These are phyloP conservation scores for Endothia cerciana DNA, from an alignment of 2,329 filamentous ascomycete genomes.

Conservation along the genomic window DNA sequence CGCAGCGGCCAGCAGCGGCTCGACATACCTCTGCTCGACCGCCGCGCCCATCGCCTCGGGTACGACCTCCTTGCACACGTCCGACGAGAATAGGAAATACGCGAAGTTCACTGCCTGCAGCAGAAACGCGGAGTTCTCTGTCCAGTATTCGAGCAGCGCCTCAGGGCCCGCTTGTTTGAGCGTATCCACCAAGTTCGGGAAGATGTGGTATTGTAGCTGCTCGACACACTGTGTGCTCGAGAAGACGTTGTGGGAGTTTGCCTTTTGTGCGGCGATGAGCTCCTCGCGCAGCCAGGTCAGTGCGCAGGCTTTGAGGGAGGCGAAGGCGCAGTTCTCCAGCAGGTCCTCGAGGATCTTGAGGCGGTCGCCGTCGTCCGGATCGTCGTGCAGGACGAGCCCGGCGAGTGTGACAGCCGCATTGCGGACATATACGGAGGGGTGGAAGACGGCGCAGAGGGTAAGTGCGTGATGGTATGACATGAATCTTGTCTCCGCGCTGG, in stretches of 20 bases:
- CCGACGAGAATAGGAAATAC: conserved; percentile 56
- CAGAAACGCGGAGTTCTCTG: conserved; percentile 56
- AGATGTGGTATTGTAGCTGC: conserved; percentile 63
- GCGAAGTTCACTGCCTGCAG: conserved; percentile 65
- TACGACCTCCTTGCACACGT: conserved; percentile 51
- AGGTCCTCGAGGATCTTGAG: conserved; percentile 67
- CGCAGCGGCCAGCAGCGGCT: conserved; percentile 54
- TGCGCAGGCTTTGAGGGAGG: conserved; percentile 64
- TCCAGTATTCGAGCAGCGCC: conserved; percentile 56
- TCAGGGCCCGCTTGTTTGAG: conserved; percentile 39
- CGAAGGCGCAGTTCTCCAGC: conserved; percentile 67
- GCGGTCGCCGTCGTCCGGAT: conserved; percentile 62
- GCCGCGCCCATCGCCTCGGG: conserved; percentile 61
- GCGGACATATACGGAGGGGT: conserved; percentile 56
- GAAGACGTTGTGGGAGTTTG: conserved; percentile 44
- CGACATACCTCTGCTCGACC: conserved; percentile 61
- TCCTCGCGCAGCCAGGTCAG: conserved; percentile 68
- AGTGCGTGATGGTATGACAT: conserved; percentile 65
- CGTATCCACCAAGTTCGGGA: conserved; percentile 57
- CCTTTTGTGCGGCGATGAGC: conserved; percentile 50
- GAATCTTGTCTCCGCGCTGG: conserved; percentile 45
- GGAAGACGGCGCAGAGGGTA: conserved; percentile 61
- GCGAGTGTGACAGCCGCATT: conserved; percentile 60
- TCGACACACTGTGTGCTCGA: conserved; percentile 59
- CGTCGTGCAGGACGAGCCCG: conserved; percentile 58